A percentile compares a stretch with the other conserved stretches of the same genome.
Evolutionary conservation across 2,329 filamentous ascomycete species (phyloP).

Genomic region (Penicillium sclerotigenum): DNA sequence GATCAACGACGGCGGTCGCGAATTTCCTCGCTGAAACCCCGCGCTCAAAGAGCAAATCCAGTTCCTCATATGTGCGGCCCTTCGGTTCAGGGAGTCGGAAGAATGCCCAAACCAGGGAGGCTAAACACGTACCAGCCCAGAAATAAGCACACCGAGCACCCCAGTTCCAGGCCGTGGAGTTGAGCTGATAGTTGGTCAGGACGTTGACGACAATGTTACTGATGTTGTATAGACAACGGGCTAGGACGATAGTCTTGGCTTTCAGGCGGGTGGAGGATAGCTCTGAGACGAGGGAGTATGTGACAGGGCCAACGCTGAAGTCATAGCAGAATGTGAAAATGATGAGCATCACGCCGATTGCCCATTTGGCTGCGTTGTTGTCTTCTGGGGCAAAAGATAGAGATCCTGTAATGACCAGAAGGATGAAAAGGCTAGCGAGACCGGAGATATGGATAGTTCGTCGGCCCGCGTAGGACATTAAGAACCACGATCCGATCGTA

Average conservation of each 20-base stretch:
- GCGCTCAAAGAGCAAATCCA: constrained; percentile 43
- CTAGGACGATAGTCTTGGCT: constrained; percentile 54
- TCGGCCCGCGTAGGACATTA: constrained; percentile 42
- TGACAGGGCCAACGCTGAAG: constrained; percentile 53
- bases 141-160: constrained; percentile 41
- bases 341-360: constrained; percentile 46
- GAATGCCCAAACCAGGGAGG: constrained; percentile 43
- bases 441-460: constrained; percentile 39
- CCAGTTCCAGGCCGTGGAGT: constrained; percentile 39
- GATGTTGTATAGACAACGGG: constrained; percentile 51
- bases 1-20: constrained; percentile 33
- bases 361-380: constrained; percentile 33
- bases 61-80: constrained; percentile 41
- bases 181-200: constrained; percentile 31
- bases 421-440: constrained; percentile 23
- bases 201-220: constrained; percentile 46
- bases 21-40: constrained; percentile 41
- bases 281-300: constrained; percentile 52
- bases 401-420: constrained; percentile 30
- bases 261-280: constrained; percentile 53
- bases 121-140: constrained; percentile 37
- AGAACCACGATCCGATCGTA: constrained; percentile 51
- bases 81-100: constrained; percentile 47
- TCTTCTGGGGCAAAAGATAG: constrained; percentile 26
- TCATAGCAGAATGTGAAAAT: constrained; percentile 52